phyloP scores from a whole-genome alignment of 2,329 filamentous ascomycete genomes.

The Calonectria multiphialidica region DNA sequence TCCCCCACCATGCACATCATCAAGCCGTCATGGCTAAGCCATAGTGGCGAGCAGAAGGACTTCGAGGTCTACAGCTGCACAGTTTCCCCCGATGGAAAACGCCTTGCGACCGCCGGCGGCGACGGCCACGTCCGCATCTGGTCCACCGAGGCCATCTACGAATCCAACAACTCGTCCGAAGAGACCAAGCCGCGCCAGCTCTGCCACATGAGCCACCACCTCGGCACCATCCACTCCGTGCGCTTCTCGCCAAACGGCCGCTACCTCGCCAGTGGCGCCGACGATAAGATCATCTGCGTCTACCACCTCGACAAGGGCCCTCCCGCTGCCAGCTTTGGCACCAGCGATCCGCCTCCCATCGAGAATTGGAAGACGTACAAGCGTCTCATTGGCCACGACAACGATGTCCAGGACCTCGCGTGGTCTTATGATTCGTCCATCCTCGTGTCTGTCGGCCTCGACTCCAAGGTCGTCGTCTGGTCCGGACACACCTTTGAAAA shows the following conservation, averaged over 20 bases:
- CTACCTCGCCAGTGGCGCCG: slow-evolving; percentile 95
- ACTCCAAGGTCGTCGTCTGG: slow-evolving; percentile 99
- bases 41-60: slow-evolving; percentile 97
- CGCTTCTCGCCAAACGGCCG: slow-evolving; percentile 96
- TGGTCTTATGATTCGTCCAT: slow-evolving; percentile 98
- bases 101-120: slow-evolving; percentile 94
- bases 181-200: slow-evolving; percentile 89
- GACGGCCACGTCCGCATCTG: slow-evolving; percentile 98
- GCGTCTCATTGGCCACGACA: slow-evolving; percentile 95
- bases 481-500: slow-evolving; percentile 98
- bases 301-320: slow-evolving; percentile 90
- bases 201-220: slow-evolving; percentile 98
- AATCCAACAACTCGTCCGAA: slow-evolving; percentile 76
- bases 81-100: slow-evolving; percentile 92
- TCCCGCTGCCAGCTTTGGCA: slow-evolving; percentile 85
- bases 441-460: slow-evolving; percentile 92
- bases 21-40: slow-evolving; percentile 95
- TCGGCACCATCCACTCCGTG: slow-evolving; percentile 96
- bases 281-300: slow-evolving; percentile 99
- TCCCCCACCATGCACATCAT: slow-evolving; percentile 79
- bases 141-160: slow-evolving; percentile 95
- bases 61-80: slow-evolving; percentile 99
- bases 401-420: slow-evolving; percentile 96
- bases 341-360: slow-evolving; percentile 90
- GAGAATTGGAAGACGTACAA: slow-evolving; percentile 99